Evolutionary conservation across 306 rosid species (phyloP).

Genomic region (Oxytropis ochrocephala): DNA sequence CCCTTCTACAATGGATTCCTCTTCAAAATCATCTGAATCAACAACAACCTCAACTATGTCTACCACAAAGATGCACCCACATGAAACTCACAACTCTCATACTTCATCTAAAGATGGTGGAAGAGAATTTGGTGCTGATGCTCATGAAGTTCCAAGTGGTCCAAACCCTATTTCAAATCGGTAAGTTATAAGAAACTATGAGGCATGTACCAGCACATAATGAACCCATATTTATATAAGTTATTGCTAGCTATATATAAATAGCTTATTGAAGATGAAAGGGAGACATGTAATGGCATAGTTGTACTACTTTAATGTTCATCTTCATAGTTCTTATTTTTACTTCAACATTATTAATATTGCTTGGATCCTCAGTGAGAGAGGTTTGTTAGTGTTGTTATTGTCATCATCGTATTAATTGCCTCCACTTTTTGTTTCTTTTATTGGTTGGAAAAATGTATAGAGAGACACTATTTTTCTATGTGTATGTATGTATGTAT

Average conservation of each 20-base stretch:
- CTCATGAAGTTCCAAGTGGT: slow-evolving; percentile 95
- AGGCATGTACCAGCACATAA: not conserved
- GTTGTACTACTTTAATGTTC: slow-evolving; percentile 25
- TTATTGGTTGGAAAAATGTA: slow-evolving; percentile 58
- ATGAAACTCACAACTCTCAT: slow-evolving; percentile 16
- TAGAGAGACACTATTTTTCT: slow-evolving; percentile 59
- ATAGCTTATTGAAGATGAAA: slow-evolving; percentile 39
- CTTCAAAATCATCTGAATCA: slow-evolving; percentile 32
- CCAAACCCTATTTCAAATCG: slow-evolving; percentile 88
- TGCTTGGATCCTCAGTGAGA: slow-evolving; percentile 31
- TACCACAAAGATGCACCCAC: slow-evolving; percentile 42
- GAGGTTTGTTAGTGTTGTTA: slow-evolving; percentile 44
- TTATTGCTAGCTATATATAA: slow-evolving; percentile 18
- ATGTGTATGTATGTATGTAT: slow-evolving; percentile 37
- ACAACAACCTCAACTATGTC: slow-evolving; percentile 18
- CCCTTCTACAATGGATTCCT: slow-evolving; percentile 35
- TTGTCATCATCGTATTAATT: slow-evolving; percentile 30
- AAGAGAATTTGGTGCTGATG: slow-evolving; percentile 59
- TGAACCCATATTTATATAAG: not conserved
- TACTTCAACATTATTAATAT: slow-evolving; percentile 44
- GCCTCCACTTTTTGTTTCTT: not conserved
- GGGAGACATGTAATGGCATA: slow-evolving; percentile 15
- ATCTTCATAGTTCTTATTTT: slow-evolving; percentile 37
- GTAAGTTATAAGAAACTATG: slow-evolving; percentile 28
- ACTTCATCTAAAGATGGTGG: slow-evolving; percentile 22